Evolutionary conservation across 2,329 filamentous ascomycete species (phyloP).

Genomic region (Fusarium xyrophilum): DNA sequence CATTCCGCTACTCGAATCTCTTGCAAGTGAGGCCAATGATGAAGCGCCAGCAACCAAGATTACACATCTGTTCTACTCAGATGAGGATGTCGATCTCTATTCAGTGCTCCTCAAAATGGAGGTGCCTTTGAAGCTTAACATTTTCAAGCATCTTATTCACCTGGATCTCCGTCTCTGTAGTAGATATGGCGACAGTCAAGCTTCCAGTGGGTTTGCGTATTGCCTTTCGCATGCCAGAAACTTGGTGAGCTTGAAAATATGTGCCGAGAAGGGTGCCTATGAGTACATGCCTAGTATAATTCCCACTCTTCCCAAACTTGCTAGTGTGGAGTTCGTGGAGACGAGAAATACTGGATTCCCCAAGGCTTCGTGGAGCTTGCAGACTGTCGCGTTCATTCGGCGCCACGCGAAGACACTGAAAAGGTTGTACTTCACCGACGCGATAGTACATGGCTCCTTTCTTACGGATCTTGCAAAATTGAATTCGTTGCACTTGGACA

Average conservation of each 20-base stretch:
- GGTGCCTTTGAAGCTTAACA: background rate
- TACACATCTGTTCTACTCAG: slow-evolving; percentile 1
- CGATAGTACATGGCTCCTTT: background rate
- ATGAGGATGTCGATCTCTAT: no score
- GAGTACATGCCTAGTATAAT: accelerated
- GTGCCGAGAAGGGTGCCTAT: background rate
- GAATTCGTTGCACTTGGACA: background rate
- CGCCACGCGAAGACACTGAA: slow-evolving; percentile 2
- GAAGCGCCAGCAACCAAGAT: background rate
- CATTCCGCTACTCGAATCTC: background rate
- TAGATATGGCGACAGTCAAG: accelerated
- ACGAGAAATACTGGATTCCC: accelerated
- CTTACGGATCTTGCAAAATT: background rate
- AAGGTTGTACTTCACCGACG: background rate
- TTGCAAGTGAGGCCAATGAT: background rate
- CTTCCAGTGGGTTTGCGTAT: background rate
- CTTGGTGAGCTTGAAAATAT: slow-evolving; percentile 1
- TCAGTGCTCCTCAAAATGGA: background rate
- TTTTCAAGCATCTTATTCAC: background rate
- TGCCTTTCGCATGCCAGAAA: background rate
- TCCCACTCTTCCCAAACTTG: background rate
- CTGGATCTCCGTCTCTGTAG: slow-evolving; percentile 5
- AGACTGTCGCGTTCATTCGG: background rate
- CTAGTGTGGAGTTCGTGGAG: background rate
- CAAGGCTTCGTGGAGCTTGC: background rate